These are phyloP conservation scores for Cladosporium cucumerinum DNA, from an alignment of 2,329 filamentous ascomycete genomes.

Conservation along the genomic window DNA sequence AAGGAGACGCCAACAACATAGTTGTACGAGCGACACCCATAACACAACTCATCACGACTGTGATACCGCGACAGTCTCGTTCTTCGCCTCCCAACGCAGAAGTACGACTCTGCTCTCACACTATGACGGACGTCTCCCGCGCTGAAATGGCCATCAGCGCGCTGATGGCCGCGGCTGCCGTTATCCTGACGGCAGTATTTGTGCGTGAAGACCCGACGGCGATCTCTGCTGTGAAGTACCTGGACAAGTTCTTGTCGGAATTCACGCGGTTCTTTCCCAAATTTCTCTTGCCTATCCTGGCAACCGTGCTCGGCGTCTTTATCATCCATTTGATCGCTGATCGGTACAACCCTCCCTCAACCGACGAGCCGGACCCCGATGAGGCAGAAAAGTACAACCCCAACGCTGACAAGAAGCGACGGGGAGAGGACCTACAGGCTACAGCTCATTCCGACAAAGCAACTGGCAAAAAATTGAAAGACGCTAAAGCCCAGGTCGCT, in stretches of 20 bases:
- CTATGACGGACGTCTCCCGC: neutral
- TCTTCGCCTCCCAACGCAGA: neutral
- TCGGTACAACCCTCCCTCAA: neutral
- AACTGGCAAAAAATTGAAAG: neutral
- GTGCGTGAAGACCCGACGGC: neutral
- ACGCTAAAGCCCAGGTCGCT: neutral
- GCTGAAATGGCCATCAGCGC: neutral
- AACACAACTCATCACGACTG: neutral
- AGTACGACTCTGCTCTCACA: neutral
- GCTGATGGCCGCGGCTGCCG: neutral
- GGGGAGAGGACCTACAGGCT: neutral
- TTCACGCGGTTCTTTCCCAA: neutral
- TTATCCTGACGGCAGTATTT: neutral
- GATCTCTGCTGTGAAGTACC: neutral
- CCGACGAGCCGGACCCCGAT: neutral
- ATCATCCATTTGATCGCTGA: too few relatives aligned
- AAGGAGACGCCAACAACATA: neutral
- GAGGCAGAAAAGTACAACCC: neutral
- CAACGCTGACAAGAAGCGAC: neutral
- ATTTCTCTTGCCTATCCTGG: neutral
- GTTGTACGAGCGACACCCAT: neutral
- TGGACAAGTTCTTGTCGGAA: neutral
- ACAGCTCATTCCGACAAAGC: neutral
- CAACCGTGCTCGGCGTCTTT: neutral
- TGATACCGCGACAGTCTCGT: neutral